phyloP scores from a whole-genome alignment of 192 early-diverging fungal genomes.

The Oehlia diaphana region DNA sequence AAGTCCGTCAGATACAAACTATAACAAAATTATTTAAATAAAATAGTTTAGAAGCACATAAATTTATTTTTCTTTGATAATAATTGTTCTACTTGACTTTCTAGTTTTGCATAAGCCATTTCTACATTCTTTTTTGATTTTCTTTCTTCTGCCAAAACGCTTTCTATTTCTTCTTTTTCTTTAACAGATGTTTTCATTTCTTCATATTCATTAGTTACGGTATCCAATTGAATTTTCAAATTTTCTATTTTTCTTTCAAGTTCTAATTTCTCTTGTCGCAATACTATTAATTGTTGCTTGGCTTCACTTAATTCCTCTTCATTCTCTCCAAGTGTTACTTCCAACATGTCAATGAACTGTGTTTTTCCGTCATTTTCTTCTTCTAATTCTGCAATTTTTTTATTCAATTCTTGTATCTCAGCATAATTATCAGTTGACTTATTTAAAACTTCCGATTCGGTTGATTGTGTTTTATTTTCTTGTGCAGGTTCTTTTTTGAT shows the following conservation, averaged over 20 bases:
- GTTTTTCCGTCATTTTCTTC: not conserved
- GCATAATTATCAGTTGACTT: not conserved
- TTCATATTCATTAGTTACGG: not conserved
- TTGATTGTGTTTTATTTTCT: not conserved
- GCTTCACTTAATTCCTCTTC: not conserved
- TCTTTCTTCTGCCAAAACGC: not conserved
- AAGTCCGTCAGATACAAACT: not conserved
- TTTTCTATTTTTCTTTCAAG: not conserved
- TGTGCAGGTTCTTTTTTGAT: not conserved
- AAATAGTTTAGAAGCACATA: not conserved
- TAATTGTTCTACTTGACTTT: slow-evolving; percentile 2
- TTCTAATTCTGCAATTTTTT: not conserved
- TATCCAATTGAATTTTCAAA: not conserved
- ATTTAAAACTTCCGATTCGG: too few relatives aligned
- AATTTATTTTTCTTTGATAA: slow-evolving; percentile 1
- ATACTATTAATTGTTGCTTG: not conserved
- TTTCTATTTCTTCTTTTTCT: not conserved
- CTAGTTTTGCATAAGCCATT: not conserved
- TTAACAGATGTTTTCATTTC: not conserved
- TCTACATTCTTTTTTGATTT: not conserved
- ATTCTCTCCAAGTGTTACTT: not conserved
- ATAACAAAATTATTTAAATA: slow-evolving; percentile 9
- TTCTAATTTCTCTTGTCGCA: not conserved
- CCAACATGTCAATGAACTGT: not conserved
- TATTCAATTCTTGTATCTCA: not conserved